Base-by-base conservation (phyloP, 768 basidiomycete genomes). In the Melanogaster broomeanus region DNA sequence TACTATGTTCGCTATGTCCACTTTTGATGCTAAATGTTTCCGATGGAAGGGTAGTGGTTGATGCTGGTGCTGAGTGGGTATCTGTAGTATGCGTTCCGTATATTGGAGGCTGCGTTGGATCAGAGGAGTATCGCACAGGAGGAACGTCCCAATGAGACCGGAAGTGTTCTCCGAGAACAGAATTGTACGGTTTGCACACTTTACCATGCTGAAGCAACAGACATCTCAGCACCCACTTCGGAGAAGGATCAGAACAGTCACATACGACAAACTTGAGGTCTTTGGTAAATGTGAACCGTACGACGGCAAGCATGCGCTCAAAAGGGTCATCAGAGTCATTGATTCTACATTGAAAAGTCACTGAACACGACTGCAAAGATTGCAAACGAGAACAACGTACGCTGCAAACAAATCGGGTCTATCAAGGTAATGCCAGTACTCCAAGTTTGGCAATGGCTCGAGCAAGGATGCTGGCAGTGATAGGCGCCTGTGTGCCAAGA, bases 361-460 rank as follows among this genome's bases (percentile, higher is more conserved):
- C 35, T 38, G 60, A 18, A 44, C 33, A 25, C 41, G 46, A 51
- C 34, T 18, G 37, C 48, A 21, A 34, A 22, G 8, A 18, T 4
- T 30, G 21, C n/a, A 33, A 6, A 18, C 19, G 49, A 49, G 35
- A n/a, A 34, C 19, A 30, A 83, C 87, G 75, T 67, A 97, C 94
- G 92, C 85, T 62, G 87, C 88, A 64, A 98, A 93, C 40, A 93
- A 73, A 70, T 97, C 94, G 7, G 94, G 90, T 59, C 93, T 79
- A 70, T 96, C 93, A 42, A 93, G 77, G 60, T 93, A 95, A 58
- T 92, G 87, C 91, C 91, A 97, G 73, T 94, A 98, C 72, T 98
- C 95, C 45, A 98, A 80, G 72, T 98, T 98, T 5, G 95, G 95
- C 59, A 95, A 80, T 4, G 95, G 95, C 66, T 97, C 95, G 38